Base-by-base conservation (phyloP, 345 rosid species). In the Salix exigua region DNA sequence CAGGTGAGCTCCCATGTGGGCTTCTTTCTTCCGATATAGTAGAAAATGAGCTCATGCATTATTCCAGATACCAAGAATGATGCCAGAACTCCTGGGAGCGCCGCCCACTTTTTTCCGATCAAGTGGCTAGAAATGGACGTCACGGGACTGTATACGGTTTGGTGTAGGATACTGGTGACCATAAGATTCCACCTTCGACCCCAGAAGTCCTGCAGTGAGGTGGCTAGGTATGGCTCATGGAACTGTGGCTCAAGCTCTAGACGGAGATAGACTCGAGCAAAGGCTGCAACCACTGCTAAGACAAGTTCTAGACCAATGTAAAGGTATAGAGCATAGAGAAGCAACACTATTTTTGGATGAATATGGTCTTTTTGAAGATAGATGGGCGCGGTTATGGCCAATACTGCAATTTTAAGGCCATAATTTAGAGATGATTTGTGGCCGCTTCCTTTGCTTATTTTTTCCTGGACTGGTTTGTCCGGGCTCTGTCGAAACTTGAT, bases 201-300 rank as follows among this genome's bases (percentile, higher is more conserved):
- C 86, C 86, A 83, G 55, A 83, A 83, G 38, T 83, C 86, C 67
- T 83, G 86, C 4, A 83, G 67, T 6, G 86, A 83, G 55, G 82
- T 74, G 58, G 86, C 72, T 5, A 75, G 69, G 80, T 80, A 81
- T 10, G 86, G 84, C 75, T 80, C 84, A 46, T 80, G 25, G 80
- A 83, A 83, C 70, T 83, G 86, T 1, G 83, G 86, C 70, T 83
- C 86, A 8, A 81, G 79, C 80, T 83, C 82, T 33, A 83, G 4
- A 1, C 77, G 73, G 2, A 83, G 38, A 2, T 31, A 2, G 70
- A 33, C 50, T 21, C 73, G 82, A 31, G 80, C 84, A 25, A 75
- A 7, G 42, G 12, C 50, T 0, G 82, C 84, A 18, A 72, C n/a
- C 42, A 38, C n/a, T n/a, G 72, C 84, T 17, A 80, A 62, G 25